A percentile compares a stretch with the other conserved stretches of the same genome.
phyloP scores from a whole-genome alignment of 1,139 yeast genomes.

The Candida gigantensis region DNA sequence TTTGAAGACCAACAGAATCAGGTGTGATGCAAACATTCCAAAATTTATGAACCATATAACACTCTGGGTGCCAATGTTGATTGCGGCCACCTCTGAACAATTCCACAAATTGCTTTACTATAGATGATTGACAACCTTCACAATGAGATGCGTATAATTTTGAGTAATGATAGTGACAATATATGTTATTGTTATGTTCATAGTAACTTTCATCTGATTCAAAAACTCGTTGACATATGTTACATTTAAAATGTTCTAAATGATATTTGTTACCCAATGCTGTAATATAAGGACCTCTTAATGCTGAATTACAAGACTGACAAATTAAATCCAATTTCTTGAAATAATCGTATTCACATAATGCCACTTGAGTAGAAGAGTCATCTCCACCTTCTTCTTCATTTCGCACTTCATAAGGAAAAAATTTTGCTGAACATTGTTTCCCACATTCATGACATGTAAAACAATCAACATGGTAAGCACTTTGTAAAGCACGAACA shows the following conservation, averaged over 20 bases:
- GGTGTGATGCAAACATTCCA: constrained; percentile 89
- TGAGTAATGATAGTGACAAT: constrained; percentile 91
- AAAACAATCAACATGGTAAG: constrained; percentile 87
- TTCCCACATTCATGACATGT: constrained; percentile 79
- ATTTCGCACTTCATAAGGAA: constrained; percentile 49
- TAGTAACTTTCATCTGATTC: constrained; percentile 92
- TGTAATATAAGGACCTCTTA: constrained; percentile 91
- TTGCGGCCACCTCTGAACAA: constrained; percentile 89
- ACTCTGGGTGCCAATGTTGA: constrained; percentile 99
- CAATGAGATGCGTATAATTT: constrained; percentile 83
- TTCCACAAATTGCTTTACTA: constrained; percentile 92
- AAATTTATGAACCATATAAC: constrained; percentile 95
- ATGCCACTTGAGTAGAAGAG: constrained; percentile 55
- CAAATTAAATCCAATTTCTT: constrained; percentile 81
- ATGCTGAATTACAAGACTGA: constrained; percentile 77
- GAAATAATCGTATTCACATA: constrained; percentile 94
- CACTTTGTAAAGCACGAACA: constrained; percentile 77
- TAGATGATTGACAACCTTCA: constrained; percentile 91
- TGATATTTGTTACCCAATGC: constrained; percentile 93
- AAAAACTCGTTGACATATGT: constrained; percentile 82
- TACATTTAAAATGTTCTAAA: constrained; percentile 92
- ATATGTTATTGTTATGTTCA: constrained; percentile 80
- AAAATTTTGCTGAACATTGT: constrained; percentile 72
- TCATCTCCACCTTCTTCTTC: constrained; percentile 40
- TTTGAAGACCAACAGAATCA: constrained; percentile 57